Evolutionary conservation across 805 yeast species (phyloP).

Genomic region (Candida rishiriensis): DNA sequence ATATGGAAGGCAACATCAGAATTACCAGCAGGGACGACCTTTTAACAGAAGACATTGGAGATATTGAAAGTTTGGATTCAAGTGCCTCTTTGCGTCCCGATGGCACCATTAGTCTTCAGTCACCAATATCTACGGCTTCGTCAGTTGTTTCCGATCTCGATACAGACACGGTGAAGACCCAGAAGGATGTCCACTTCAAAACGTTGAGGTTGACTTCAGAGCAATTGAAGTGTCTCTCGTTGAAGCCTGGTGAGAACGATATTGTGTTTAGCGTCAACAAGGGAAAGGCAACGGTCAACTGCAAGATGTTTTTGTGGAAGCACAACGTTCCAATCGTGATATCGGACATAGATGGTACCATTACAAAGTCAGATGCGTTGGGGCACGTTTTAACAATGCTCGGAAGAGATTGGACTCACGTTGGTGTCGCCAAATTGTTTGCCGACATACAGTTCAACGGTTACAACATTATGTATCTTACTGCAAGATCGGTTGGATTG

Average conservation of each 20-base stretch:
- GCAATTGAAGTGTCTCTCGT: slow-evolving; percentile 68
- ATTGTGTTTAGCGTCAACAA: slow-evolving; percentile 75
- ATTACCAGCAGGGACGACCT: slow-evolving; percentile 33
- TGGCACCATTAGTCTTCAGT: slow-evolving; percentile 5
- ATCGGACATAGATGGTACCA: slow-evolving; percentile 96
- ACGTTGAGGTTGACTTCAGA: slow-evolving; percentile 89
- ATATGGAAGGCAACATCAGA: slow-evolving; percentile 63
- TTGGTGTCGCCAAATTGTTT: slow-evolving; percentile 89
- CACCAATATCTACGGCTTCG: slow-evolving; percentile 19
- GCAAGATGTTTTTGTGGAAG: slow-evolving; percentile 81
- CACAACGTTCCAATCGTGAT: slow-evolving; percentile 84
- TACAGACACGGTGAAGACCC: slow-evolving; percentile 19
- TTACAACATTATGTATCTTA: slow-evolving; percentile 86
- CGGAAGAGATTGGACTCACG: slow-evolving; percentile 97
- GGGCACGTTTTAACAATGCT: slow-evolving; percentile 93
- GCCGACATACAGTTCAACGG: slow-evolving; percentile 86
- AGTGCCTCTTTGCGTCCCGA: slow-evolving; percentile 1
- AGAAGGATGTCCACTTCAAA: slow-evolving; percentile 53
- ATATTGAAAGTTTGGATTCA: slow-evolving; percentile 9
- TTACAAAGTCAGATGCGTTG: slow-evolving; percentile 94
- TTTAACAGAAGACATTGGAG: slow-evolving; percentile 12
- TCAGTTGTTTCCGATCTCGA: slow-evolving; percentile 24
- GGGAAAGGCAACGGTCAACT: slow-evolving; percentile 71
- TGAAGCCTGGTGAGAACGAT: slow-evolving; percentile 76
- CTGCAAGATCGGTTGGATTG: slow-evolving; percentile 93